Conservation (phyloP, 345 rosid genomes). For the Citrus australasica region DNA sequence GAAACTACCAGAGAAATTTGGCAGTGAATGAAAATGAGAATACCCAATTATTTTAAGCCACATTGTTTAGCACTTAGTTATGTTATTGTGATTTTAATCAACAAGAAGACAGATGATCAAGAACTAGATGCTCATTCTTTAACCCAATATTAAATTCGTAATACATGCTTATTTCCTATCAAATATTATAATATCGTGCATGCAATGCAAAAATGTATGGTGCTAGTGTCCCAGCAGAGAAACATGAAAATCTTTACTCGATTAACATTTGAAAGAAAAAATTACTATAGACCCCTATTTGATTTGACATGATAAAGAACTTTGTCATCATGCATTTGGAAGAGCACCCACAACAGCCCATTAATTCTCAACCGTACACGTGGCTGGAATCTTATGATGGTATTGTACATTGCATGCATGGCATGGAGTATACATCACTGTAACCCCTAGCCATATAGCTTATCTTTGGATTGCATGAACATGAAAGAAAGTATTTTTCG, state of each 20-base stretch:
- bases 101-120: background rate
- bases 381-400: background rate
- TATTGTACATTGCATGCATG: background rate
- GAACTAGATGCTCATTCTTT: too few species aligned
- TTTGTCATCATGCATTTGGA: slow-evolving; percentile 36
- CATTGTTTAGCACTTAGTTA: background rate
- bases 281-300: background rate
- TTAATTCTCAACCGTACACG: slow-evolving; percentile 13
- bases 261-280: background rate
- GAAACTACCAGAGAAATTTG: background rate
- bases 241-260: background rate
- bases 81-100: background rate
- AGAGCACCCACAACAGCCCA: slow-evolving; percentile 7
- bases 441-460: background rate
- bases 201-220: slow-evolving; percentile 1
- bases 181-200: background rate
- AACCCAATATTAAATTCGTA: too few species aligned
- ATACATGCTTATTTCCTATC: too few species aligned
- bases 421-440: background rate
- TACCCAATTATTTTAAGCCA: background rate
- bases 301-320: slow-evolving; percentile 34
- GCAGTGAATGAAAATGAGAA: background rate
- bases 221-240: background rate
- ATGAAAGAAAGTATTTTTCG: background rate
- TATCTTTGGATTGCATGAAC: background rate